These are phyloP conservation scores for Venturia aucupariae DNA, from an alignment of 2,329 filamentous ascomycete genomes.

Conservation along the genomic window DNA sequence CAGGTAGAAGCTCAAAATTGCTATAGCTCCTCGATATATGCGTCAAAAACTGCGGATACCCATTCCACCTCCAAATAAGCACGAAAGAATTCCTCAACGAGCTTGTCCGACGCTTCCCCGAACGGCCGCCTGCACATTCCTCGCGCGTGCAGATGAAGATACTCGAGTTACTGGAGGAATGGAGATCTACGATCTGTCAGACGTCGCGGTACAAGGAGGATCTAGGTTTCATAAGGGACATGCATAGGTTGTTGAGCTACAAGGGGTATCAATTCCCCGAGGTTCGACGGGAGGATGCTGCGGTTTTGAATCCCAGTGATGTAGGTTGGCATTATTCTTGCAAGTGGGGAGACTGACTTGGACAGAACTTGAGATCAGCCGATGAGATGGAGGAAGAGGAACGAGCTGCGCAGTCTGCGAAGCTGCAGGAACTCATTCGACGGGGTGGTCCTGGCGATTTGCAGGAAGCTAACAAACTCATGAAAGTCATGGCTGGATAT, in stretches of 20 bases:
- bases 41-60: conserved; percentile 99
- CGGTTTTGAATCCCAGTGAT: conserved; percentile 92
- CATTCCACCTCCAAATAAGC: conserved; percentile 95
- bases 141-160: conserved; percentile 87
- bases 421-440: conserved; percentile 91
- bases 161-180: conserved; percentile 94
- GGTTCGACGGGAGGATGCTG: conserved; percentile 84
- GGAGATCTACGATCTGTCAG: conserved; percentile 95
- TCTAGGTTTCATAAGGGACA: conserved; percentile 89
- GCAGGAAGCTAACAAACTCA: conserved; percentile 91
- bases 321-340: conserved; percentile 46
- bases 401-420: conserved; percentile 88
- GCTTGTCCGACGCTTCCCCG: conserved; percentile 89
- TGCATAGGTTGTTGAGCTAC: conserved; percentile 91
- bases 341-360: conserved; percentile 9
- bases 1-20: neutral
- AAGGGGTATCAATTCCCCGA: conserved; percentile 97
- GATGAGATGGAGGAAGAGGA: conserved; percentile 99
- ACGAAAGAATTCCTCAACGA: conserved; percentile 99
- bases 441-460: conserved; percentile 85
- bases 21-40: conserved; percentile 82
- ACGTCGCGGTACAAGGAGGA: conserved; percentile 97
- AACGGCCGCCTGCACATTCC: conserved; percentile 77
- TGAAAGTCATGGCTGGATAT: conserved; percentile 99
- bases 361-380: conserved; percentile 82